Percentiles rank a stretch among this genome's conserved stretches.
phyloP scores from a whole-genome alignment of 495 filamentous ascomycete genomes.

The Chaetomium tenue region DNA sequence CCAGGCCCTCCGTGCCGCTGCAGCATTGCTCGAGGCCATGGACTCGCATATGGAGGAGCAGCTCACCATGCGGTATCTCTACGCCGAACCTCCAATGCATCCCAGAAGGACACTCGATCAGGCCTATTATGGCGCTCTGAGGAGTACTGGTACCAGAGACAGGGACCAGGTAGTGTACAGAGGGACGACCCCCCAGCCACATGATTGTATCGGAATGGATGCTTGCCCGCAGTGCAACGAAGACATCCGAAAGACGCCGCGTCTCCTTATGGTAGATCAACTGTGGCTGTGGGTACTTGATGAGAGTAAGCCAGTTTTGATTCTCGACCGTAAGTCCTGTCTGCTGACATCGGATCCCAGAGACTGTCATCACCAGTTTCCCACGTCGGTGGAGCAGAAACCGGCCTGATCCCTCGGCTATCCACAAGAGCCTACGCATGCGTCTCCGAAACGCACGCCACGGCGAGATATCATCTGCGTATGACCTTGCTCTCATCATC shows the following conservation, averaged over 20 bases:
- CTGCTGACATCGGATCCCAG: slow-evolving; percentile 18
- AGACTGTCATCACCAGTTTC: slow-evolving; percentile 62
- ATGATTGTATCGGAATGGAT: slow-evolving; percentile 28
- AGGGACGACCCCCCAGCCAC: slow-evolving; percentile 27
- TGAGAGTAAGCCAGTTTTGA: slow-evolving; percentile 24
- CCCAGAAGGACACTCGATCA: slow-evolving; percentile 65
- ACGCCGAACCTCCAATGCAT: slow-evolving; percentile 57
- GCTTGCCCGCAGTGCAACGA: slow-evolving; percentile 28
- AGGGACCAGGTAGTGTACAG: slow-evolving; percentile 66
- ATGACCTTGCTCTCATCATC: slow-evolving; percentile 61
- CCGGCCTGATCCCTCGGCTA: slow-evolving; percentile 61
- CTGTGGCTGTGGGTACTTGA: slow-evolving; percentile 67
- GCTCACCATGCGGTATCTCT: slow-evolving; percentile 58
- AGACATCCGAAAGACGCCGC: slow-evolving; percentile 48
- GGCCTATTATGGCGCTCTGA: slow-evolving; percentile 61
- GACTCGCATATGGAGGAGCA: slow-evolving; percentile 51
- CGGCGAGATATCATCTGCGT: slow-evolving; percentile 62
- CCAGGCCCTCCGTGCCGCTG: slow-evolving; percentile 25
- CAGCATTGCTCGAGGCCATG: slow-evolving; percentile 31
- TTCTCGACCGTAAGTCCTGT: background rate
- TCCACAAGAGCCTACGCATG: slow-evolving; percentile 55
- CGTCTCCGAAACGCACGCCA: slow-evolving; percentile 35
- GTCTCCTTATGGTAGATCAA: slow-evolving; percentile 69
- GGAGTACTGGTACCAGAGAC: slow-evolving; percentile 58
- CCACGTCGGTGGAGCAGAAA: slow-evolving; percentile 62